These are phyloP conservation scores for Daldinia vernicosa DNA, from an alignment of 495 filamentous ascomycete species.

Conservation along the genomic window DNA sequence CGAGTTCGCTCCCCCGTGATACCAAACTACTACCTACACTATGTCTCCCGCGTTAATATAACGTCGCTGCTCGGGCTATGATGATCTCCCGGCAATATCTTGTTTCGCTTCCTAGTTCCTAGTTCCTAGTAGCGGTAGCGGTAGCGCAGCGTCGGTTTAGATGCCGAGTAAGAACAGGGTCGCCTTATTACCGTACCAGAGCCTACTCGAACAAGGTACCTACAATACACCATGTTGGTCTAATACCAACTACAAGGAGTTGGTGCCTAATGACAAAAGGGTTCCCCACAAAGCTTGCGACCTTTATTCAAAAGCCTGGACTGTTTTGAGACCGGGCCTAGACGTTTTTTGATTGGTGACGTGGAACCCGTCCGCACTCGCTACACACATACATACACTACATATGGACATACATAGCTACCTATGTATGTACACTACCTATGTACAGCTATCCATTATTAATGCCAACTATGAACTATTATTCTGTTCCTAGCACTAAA, in stretches of 20 bases:
- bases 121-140: background rate
- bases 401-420: no score
- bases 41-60: background rate
- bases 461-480: conserved; percentile 25
- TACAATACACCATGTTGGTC: conserved; percentile 32
- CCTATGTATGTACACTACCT: background rate
- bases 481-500: background rate
- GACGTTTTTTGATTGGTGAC: conserved; percentile 35
- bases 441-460: conserved; percentile 8
- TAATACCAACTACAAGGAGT: conserved; percentile 30
- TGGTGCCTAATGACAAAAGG: conserved; percentile 33
- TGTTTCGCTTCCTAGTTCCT: background rate
- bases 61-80: background rate
- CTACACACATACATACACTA: no score
- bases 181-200: conserved; percentile 39
- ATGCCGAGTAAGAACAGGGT: conserved; percentile 28
- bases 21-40: background rate
- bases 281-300: conserved; percentile 40
- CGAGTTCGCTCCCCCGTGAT: background rate
- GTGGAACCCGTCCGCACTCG: background rate
- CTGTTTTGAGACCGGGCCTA: conserved; percentile 38
- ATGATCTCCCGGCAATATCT: conserved; percentile 6
- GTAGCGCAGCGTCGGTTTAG: conserved; percentile 18
- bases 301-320: conserved; percentile 14
- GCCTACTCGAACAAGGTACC: conserved; percentile 22